Conservation (phyloP, 371 early-diverging fungal species). For the Blastocladiella emersonii region DNA sequence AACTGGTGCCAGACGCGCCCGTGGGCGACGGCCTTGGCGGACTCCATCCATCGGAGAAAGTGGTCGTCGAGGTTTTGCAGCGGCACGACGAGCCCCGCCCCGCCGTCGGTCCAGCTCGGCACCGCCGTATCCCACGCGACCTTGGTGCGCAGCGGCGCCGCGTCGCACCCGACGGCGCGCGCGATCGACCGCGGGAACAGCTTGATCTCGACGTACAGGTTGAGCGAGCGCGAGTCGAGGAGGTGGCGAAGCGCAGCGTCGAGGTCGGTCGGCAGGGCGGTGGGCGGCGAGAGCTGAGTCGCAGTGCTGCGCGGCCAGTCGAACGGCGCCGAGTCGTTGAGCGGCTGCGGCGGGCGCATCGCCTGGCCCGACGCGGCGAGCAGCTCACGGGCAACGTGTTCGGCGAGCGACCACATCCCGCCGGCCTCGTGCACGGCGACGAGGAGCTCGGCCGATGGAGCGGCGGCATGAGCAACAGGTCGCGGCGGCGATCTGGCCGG, state of each 20-base stretch:
- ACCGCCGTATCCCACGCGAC: background rate
- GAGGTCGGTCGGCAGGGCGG: too few species aligned
- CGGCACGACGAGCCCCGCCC: background rate
- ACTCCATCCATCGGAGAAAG: background rate
- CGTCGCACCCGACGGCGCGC: background rate
- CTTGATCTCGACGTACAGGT: background rate
- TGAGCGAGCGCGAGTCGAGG: background rate
- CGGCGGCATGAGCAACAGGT: too few species aligned
- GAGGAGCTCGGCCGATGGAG: background rate
- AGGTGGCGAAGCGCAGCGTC: background rate
- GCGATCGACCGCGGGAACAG: background rate
- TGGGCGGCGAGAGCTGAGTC: too few species aligned
- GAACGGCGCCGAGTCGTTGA: too few species aligned
- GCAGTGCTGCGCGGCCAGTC: too few species aligned
- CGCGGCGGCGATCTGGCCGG: too few species aligned
- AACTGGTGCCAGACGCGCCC: background rate
- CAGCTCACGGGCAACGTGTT: too few species aligned
- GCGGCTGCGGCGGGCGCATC: too few species aligned
- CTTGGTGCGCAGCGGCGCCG: background rate
- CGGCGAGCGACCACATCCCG: background rate
- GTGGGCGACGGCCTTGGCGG: background rate
- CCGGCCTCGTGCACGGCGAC: background rate
- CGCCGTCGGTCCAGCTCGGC: background rate
- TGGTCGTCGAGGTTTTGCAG: background rate
- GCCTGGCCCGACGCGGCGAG: too few species aligned